Percentiles rank a stretch among this genome's conserved stretches.
These are phyloP conservation scores for Fusarium sp. DNA, from an alignment of 2,329 filamentous ascomycete genomes.

Conservation along the genomic window DNA sequence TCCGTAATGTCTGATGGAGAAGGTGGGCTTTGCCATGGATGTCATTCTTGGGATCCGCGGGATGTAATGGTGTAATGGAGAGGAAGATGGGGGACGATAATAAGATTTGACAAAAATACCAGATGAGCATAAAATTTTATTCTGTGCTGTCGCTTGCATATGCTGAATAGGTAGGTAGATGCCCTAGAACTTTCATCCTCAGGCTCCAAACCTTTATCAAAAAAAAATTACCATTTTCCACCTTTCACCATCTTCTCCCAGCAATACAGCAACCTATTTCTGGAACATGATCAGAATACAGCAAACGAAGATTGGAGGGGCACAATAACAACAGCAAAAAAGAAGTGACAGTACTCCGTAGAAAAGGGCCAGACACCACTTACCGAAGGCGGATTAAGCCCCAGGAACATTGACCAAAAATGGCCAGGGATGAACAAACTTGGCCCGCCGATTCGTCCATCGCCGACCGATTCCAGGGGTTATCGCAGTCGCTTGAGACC, in stretches of 20 bases:
- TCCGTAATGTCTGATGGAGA: conserved; percentile 9
- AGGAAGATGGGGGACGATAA: conserved; percentile 10
- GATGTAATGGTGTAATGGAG: conserved; percentile 25
- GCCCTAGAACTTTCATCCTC: not conserved
- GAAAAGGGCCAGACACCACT: conserved; percentile 10
- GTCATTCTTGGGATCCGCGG: conserved; percentile 29
- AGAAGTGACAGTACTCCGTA: not conserved
- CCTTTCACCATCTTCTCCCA: not conserved
- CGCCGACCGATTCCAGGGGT: conserved; percentile 28
- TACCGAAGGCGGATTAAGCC: conserved; percentile 32
- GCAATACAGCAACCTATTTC: not conserved
- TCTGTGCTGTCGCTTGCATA: too few relatives aligned
- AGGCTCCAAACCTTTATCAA: not conserved
- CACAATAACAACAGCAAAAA: conserved; percentile 4
- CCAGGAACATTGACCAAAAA: conserved; percentile 38
- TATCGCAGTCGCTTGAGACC: conserved; percentile 28
- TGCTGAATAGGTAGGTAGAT: not conserved
- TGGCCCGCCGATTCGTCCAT: conserved; percentile 31
- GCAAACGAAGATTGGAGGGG: not conserved
- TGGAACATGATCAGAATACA: conserved; percentile 7
- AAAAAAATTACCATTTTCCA: too few relatives aligned
- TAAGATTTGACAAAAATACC: too few relatives aligned
- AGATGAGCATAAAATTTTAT: too few relatives aligned
- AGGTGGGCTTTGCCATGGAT: conserved; percentile 29
- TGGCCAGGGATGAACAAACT: conserved; percentile 35